Base-by-base conservation (phyloP, 1,284 basidiomycete genomes). In the Rhodotorula mucilaginosa region DNA sequence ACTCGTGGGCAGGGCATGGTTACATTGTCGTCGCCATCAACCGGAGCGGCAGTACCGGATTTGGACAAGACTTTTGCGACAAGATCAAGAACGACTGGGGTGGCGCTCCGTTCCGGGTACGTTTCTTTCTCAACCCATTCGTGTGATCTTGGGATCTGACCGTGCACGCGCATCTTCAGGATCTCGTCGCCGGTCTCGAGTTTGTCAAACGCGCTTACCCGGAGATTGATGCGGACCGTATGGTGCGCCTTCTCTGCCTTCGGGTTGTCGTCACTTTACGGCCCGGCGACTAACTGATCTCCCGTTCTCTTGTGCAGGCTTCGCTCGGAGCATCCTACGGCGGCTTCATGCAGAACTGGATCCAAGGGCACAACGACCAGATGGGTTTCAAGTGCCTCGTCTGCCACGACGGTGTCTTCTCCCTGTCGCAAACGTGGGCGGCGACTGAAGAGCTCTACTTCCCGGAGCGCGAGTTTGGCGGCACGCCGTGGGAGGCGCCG, bases 361-460 rank as follows among this genome's bases (percentile, higher is more conserved):
- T 96, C 72, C 90, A 94, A 65, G 91, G 93, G 0, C 92, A 96
- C 81, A 92, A 93, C 21, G 90, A 93, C 72, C 70, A 85, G 8
- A 91, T 92, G 79, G 86, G 86, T 34, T 96, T 97, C 85, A 95
- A 94, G 84, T 91, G 91, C 2, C 84, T 97, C 56, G 87, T 94
- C 21, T 90, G 70, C 56, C 77, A 76, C 67, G 76, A 77, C 64
- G 75, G 78, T 23, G 65, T 72, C 5, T 64, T 69, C 16, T 62
- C 52, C 68, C 88, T 87, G 84, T 87, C 58, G 90, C 88, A 91
- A 76, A 84, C 88, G 1, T 85, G 82, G 23, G 89, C 80, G 81
- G 86, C 88, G 15, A 96, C 93, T 8, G 93, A 97, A 67, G 91
- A 93, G 78, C 84, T 93, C 84, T 93, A 89, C 85, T 93, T 93